These are phyloP conservation scores for Yamadazyma triangularis DNA, from an alignment of 1,139 yeast genomes.

Conservation along the genomic window DNA sequence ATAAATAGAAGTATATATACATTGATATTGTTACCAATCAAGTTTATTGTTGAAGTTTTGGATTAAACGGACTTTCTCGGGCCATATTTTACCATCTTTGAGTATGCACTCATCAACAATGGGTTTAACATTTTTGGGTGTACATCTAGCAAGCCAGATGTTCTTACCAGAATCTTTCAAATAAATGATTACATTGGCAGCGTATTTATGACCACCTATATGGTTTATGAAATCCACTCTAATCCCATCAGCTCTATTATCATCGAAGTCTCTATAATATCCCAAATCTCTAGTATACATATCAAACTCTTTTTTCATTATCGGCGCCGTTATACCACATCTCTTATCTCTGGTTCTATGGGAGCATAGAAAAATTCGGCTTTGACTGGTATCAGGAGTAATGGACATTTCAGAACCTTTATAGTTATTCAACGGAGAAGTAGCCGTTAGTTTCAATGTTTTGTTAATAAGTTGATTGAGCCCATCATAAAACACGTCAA, in stretches of 20 bases:
- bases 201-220: slow-evolving; percentile 93
- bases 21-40: slow-evolving; percentile 44
- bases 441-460: too few relatives aligned
- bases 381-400: slow-evolving; percentile 17
- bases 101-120: slow-evolving; percentile 72
- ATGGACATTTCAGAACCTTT: slow-evolving; percentile 1
- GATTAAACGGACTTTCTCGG: slow-evolving; percentile 60
- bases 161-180: slow-evolving; percentile 62
- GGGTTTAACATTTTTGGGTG: slow-evolving; percentile 69
- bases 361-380: slow-evolving; percentile 77
- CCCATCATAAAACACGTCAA: slow-evolving; percentile 15
- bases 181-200: slow-evolving; percentile 83
- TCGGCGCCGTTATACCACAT: slow-evolving; percentile 94
- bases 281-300: slow-evolving; percentile 65
- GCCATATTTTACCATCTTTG: slow-evolving; percentile 64
- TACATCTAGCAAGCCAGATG: slow-evolving; percentile 84
- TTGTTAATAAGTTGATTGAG: slow-evolving; percentile 3
- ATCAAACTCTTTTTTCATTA: slow-evolving; percentile 77
- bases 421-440: background rate
- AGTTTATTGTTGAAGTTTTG: slow-evolving; percentile 46
- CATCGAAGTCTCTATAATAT: slow-evolving; percentile 69
- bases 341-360: slow-evolving; percentile 88
- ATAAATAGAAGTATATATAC: too few relatives aligned
- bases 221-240: slow-evolving; percentile 70
- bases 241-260: slow-evolving; percentile 70